Evolutionary conservation across 176 grass and related monocot genomes (phyloP).

Genomic region (Carex myosuroides): DNA sequence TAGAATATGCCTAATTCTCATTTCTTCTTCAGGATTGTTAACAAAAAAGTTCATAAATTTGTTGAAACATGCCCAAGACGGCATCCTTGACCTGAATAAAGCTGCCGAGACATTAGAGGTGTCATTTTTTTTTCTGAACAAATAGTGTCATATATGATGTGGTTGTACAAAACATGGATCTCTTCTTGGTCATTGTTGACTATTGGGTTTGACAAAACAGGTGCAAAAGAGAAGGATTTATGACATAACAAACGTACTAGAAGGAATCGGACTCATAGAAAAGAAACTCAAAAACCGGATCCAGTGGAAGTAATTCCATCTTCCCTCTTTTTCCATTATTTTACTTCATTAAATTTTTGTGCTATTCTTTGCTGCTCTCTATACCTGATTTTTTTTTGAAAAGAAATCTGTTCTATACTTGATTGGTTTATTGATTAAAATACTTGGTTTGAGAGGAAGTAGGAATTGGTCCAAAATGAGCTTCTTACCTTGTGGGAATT

Average conservation of each 20-base stretch:
- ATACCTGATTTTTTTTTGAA: neutral
- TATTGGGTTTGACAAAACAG: slow-evolving; percentile 38
- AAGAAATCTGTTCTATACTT: neutral
- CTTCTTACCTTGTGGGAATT: neutral
- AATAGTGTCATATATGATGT: slow-evolving; percentile 15
- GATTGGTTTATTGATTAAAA: slow-evolving; percentile 4
- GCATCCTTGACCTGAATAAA: slow-evolving; percentile 77
- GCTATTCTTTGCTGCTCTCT: neutral
- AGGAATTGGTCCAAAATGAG: neutral
- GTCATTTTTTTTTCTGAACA: slow-evolving; percentile 13
- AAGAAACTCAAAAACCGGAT: slow-evolving; percentile 91
- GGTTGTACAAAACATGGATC: neutral
- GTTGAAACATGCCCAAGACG: slow-evolving; percentile 70
- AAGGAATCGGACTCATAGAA: slow-evolving; percentile 90
- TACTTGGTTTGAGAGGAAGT: neutral
- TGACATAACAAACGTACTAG: slow-evolving; percentile 99
- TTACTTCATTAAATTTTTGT: neutral
- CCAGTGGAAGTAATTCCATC: slow-evolving; percentile 60
- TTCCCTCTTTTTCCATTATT: neutral
- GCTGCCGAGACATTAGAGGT: slow-evolving; percentile 66
- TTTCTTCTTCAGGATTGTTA: slow-evolving; percentile 53
- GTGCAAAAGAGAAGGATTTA: slow-evolving; percentile 86
- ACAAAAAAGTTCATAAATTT: slow-evolving; percentile 82
- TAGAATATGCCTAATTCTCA: slow-evolving; percentile 6
- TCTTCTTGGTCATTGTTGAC: slow-evolving; percentile 10